Percentiles rank a stretch among this genome's conserved stretches.
phyloP scores from a whole-genome alignment of 106 monocot species.

The Acorus gramineus region DNA sequence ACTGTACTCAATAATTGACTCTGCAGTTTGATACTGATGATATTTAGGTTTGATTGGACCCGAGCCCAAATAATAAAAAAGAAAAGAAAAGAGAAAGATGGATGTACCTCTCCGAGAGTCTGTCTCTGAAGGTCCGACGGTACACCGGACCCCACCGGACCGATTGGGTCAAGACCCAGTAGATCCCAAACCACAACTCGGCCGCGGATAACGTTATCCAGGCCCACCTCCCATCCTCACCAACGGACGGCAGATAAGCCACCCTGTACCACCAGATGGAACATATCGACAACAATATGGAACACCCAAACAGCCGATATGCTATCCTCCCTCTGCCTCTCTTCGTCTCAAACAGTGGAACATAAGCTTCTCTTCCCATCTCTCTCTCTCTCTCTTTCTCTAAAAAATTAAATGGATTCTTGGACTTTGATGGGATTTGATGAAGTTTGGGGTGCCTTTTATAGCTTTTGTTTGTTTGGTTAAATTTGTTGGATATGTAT shows the following conservation, averaged over 20 bases:
- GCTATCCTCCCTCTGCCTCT: conserved; percentile 13
- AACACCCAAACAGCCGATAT: conserved; percentile 21
- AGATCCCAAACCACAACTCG: conserved; percentile 47
- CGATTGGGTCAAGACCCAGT: conserved; percentile 37
- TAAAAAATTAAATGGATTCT: background rate
- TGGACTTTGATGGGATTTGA: too few species aligned
- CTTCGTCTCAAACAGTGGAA: conserved; percentile 14
- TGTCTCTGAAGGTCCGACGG: conserved; percentile 25
- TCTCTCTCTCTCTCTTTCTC: conserved; percentile 3
- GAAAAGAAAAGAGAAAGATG: too few species aligned
- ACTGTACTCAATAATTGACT: too few species aligned
- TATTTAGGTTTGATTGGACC: too few species aligned
- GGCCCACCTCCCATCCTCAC: conserved; percentile 12
- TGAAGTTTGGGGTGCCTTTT: too few species aligned
- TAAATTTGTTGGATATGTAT: too few species aligned
- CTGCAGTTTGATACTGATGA: too few species aligned
- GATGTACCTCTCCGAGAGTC: conserved; percentile 8
- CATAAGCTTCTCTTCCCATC: background rate
- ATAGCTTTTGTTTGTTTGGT: too few species aligned
- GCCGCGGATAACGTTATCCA: conserved; percentile 30
- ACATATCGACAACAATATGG: conserved; percentile 19
- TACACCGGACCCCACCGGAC: conserved; percentile 29
- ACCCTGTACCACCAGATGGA: conserved; percentile 37
- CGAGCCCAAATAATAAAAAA: too few species aligned
- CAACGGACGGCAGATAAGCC: conserved; percentile 9